phyloP scores from a whole-genome alignment of 331 rosid species.

The Ulmus americana region DNA sequence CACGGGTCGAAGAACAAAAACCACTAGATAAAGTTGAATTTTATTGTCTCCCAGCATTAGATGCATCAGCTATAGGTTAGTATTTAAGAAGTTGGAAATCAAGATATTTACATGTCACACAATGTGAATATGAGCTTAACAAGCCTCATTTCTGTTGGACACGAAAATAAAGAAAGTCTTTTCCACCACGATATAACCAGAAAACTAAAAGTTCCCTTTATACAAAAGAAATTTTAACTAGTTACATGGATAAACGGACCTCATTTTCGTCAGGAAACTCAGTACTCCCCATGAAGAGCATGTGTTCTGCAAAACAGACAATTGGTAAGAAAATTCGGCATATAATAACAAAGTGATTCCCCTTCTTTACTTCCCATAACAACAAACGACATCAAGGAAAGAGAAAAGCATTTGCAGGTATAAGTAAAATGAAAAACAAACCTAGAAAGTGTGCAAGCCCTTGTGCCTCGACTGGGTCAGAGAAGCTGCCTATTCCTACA shows the following conservation, averaged over 20 bases:
- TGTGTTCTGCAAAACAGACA: constrained; percentile 65
- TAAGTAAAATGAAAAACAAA: constrained; percentile 16
- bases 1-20: not conserved
- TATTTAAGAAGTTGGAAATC: not conserved
- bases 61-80: not conserved
- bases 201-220: not conserved
- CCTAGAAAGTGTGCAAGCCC: constrained; percentile 96
- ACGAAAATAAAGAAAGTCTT: no score
- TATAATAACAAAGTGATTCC: not conserved
- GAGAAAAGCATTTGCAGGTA: not conserved
- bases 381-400: not conserved
- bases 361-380: not conserved
- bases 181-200: no score
- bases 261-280: constrained; percentile 95
- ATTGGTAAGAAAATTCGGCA: not conserved
- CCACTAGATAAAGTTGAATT: constrained; percentile 1
- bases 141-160: not conserved
- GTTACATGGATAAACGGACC: constrained; percentile 48
- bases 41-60: not conserved
- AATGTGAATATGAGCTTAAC: not conserved
- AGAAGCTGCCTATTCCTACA: constrained; percentile 88
- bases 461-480: constrained; percentile 87
- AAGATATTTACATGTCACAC: not conserved
- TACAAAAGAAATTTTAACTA: constrained; percentile 1
- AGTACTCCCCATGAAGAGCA: constrained; percentile 98